Evolutionary conservation across 1,284 basidiomycete genomes (phyloP), one percentile per base, ranked within the genome.

Genomic region (Sutorius eximius): DNA sequence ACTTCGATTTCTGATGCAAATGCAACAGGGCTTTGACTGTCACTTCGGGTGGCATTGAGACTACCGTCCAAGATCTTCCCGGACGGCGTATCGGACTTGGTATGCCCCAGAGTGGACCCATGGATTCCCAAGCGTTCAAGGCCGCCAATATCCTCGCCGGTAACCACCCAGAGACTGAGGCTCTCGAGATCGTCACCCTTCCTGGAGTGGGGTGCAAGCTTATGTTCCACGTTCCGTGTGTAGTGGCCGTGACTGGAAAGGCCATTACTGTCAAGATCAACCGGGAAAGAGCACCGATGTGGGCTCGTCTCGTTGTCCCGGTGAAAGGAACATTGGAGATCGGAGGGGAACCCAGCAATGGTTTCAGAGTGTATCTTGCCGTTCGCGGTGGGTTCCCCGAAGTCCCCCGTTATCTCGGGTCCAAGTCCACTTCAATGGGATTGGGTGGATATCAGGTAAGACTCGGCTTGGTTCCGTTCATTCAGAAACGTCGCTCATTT

Each of bases 101-200:
- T 13, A 78, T 89, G 10, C 88, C 88, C 0, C 77, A 73, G n/a
- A 81, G 82, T 54, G 88, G 88, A 0, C 82, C 86, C 0, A 83
- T 86, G 79, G 88, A 91, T 64, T 62, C 74, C 11, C 68, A 83
- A 8, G 81, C 86, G 0, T 82, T 87, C 64, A 71, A 77, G 40
- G 72, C 77, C 0, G 87, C 82, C 12, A 89, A 89, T 61, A 58
- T 82, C 34, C 72, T 91, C 13, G 83, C 81, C 10, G 82, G 82
- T 8, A 91, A 90, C 64, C 59, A 71, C 0, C 61, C 68, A 3
- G 76, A 70, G 8, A 81, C 70, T 0, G 87, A 89, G 65, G 82
- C 75, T 0, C 64, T 90, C 8, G 88, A 90, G 64, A 73, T 86
- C 16, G 64, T 81, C 36, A 59, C 75, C 11, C 64, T 77, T 0